Percentiles rank a stretch among this genome's conserved stretches.
phyloP scores from a whole-genome alignment of 2,329 filamentous ascomycete genomes.

The Colletotrichum liaoningense region DNA sequence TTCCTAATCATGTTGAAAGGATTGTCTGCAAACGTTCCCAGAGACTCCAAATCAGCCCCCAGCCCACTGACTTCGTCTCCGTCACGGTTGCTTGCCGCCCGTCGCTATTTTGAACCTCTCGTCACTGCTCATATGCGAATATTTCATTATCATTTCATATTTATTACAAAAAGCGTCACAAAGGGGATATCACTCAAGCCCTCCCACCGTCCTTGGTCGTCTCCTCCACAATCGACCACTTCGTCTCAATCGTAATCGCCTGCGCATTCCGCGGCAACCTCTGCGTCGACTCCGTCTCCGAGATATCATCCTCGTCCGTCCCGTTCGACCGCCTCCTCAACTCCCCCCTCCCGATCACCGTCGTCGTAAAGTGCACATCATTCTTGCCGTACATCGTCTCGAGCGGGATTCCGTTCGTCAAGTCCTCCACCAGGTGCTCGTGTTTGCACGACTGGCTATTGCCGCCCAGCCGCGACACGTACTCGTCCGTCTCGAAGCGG shows the following conservation, averaged over 20 bases:
- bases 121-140: neutral
- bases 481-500: conserved; percentile 22
- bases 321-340: neutral
- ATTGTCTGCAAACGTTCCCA: no score
- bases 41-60: no score
- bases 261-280: conserved; percentile 21
- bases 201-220: conserved; percentile 5
- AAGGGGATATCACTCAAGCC: neutral
- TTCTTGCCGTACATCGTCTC: conserved; percentile 24
- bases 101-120: no score
- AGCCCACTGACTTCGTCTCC: no score
- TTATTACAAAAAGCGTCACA: no score
- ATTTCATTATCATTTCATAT: neutral
- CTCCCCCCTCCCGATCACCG: neutral
- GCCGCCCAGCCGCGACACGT: conserved; percentile 13
- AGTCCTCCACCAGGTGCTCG: conserved; percentile 24
- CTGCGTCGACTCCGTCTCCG: conserved; percentile 12
- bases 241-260: conserved; percentile 20
- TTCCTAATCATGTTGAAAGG: no score
- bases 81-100: no score
- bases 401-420: conserved; percentile 22
- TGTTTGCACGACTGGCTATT: conserved; percentile 18
- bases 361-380: conserved; percentile 10
- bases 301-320: conserved; percentile 6
- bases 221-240: conserved; percentile 25